phyloP scores from a whole-genome alignment of 805 yeast species.

The Yueomyces sp. region DNA sequence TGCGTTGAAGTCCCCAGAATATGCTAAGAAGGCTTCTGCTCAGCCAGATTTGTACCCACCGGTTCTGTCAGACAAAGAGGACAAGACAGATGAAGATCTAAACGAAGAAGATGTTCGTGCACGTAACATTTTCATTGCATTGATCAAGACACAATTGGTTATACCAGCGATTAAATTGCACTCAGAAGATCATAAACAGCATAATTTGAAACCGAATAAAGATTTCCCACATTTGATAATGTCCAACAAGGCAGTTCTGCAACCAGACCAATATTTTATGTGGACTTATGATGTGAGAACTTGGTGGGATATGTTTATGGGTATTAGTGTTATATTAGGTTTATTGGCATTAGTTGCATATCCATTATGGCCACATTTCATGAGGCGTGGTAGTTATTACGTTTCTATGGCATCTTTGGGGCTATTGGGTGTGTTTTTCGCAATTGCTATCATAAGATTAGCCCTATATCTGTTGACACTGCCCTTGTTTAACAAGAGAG shows the following conservation, averaged over 20 bases:
- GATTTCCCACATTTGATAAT: conserved; percentile 48
- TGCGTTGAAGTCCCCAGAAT: conserved; percentile 64
- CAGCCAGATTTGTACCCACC: conserved; percentile 36
- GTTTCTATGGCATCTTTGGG: conserved; percentile 66
- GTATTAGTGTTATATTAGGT: conserved; percentile 38
- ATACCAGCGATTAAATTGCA: conserved; percentile 66
- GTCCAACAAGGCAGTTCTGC: conserved; percentile 42
- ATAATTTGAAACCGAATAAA: conserved; percentile 49
- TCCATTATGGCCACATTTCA: conserved; percentile 89
- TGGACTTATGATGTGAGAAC: conserved; percentile 72
- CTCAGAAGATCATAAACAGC: conserved; percentile 49
- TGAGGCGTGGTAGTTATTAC: conserved; percentile 89
- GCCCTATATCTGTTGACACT: conserved; percentile 39
- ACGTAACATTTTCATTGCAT: conserved; percentile 43
- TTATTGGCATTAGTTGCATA: conserved; percentile 58
- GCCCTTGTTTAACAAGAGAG: conserved; percentile 24
- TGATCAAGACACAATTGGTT: conserved; percentile 63
- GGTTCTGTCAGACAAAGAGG: conserved; percentile 21
- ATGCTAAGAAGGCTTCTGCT: conserved; percentile 36
- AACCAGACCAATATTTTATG: conserved; percentile 58
- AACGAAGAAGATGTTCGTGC: conserved; percentile 34
- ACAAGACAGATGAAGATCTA: conserved; percentile 11
- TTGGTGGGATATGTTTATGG: conserved; percentile 29
- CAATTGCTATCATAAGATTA: conserved; percentile 65
- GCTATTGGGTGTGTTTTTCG: conserved; percentile 62